A percentile compares a stretch with the other conserved stretches of the same genome.
Evolutionary conservation across 176 grass and related monocot genomes (phyloP).

Genomic region (Musa troglodytarum): DNA sequence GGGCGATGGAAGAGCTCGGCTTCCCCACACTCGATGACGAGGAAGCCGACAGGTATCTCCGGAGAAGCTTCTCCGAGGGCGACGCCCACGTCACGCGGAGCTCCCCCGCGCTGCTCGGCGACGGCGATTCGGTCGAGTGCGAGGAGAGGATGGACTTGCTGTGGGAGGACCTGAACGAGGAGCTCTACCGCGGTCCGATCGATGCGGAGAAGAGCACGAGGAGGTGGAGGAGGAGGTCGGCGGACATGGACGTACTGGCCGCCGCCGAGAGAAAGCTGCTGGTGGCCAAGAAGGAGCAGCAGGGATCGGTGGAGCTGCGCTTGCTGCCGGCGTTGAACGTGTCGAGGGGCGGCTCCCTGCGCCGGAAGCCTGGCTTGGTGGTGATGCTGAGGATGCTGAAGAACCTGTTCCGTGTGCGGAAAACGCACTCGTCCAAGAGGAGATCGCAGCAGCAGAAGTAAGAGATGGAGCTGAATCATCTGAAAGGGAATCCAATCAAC

Average conservation of each 20-base stretch:
- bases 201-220: conserved; percentile 22
- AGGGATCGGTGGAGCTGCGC: not conserved
- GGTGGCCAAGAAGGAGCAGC: not conserved
- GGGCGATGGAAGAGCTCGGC: too few species aligned
- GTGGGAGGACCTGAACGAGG: conserved; percentile 50
- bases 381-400: conserved; percentile 42
- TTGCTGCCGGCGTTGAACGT: not conserved
- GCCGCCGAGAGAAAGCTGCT: not conserved
- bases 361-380: conserved; percentile 20
- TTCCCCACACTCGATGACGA: too few species aligned
- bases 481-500: too few species aligned
- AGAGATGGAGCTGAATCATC: not conserved
- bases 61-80: conserved; percentile 5
- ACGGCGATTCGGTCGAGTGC: not conserved
- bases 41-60: not conserved
- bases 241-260: not conserved
- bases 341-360: conserved; percentile 15
- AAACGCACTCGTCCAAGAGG: not conserved
- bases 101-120: not conserved
- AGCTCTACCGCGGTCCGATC: conserved; percentile 15
- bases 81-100: not conserved
- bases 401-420: conserved; percentile 29
- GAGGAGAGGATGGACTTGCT: conserved; percentile 44
- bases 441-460: not conserved
- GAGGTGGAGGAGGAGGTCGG: not conserved